Conservation (phyloP, 257 asterid genomes). For the Ligustrum vulgare region DNA sequence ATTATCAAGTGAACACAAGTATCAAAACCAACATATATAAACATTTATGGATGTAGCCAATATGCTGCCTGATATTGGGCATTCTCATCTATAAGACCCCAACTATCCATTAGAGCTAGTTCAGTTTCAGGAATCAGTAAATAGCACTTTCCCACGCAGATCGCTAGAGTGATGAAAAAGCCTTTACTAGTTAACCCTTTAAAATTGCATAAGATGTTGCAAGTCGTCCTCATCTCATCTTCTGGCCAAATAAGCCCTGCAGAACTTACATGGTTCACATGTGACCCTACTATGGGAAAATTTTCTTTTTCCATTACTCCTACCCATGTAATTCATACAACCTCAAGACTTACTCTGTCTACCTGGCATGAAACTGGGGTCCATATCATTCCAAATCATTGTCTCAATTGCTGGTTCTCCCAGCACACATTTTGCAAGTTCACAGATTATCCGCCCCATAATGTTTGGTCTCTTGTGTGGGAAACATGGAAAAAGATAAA, state of each 20-base stretch:
- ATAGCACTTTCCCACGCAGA: neutral
- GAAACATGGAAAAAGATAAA: neutral
- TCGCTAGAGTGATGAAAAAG: neutral
- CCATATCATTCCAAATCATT: neutral
- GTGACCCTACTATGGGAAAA: neutral
- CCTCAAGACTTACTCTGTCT: neutral
- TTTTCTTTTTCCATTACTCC: neutral
- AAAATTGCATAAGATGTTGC: neutral
- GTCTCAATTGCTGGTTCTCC: neutral
- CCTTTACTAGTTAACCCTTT: neutral
- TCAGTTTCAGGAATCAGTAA: neutral
- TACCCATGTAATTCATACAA: neutral
- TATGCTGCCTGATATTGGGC: neutral
- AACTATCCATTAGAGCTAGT: neutral
- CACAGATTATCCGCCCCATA: neutral
- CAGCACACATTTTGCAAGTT: neutral
- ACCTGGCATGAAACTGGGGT: neutral
- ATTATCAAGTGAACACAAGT: constrained; percentile 5
- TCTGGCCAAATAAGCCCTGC: neutral
- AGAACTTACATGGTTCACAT: neutral
- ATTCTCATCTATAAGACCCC: neutral
- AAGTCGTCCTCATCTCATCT: neutral
- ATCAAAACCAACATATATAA: constrained; percentile 13
- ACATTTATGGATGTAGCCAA: constrained; percentile 6
- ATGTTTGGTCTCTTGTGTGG: neutral